Conservation (phyloP, 805 yeast genomes). For the Candida nemodendra region DNA sequence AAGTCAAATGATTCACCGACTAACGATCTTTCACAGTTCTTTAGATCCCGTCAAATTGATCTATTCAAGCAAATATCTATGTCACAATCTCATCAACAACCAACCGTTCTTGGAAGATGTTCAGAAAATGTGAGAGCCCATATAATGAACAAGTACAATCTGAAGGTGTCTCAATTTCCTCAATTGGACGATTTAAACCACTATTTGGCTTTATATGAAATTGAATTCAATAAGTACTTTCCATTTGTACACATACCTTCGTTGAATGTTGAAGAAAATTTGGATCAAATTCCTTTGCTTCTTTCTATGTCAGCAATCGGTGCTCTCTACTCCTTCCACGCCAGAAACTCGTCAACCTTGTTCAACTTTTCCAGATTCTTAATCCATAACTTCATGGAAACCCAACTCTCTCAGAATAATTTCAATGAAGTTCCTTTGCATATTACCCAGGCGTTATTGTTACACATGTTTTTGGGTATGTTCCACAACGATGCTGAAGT, state of each 20-base stretch:
- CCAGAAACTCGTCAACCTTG: conserved; percentile 67
- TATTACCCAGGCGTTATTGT: conserved; percentile 55
- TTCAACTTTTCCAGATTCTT: conserved; percentile 67
- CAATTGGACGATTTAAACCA: conserved; percentile 71
- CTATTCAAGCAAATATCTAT: conserved; percentile 48
- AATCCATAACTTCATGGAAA: conserved; percentile 64
- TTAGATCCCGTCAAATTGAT: conserved; percentile 65
- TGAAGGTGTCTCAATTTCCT: conserved; percentile 66
- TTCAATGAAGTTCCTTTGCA: conserved; percentile 55
- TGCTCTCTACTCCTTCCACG: conserved; percentile 80
- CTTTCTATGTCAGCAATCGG: conserved; percentile 87
- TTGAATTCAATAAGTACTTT: conserved; percentile 77
- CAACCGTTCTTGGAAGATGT: conserved; percentile 37
- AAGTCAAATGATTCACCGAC: conserved; percentile 29
- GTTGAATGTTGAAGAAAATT: conserved; percentile 44
- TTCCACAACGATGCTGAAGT: conserved; percentile 55
- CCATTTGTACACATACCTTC: conserved; percentile 80
- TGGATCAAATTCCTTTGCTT: conserved; percentile 61
- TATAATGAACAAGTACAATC: conserved; percentile 53
- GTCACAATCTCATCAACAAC: conserved; percentile 29
- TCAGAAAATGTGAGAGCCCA: conserved; percentile 50
- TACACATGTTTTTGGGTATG: conserved; percentile 56
- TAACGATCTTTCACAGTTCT: conserved; percentile 56
- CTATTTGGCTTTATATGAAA: conserved; percentile 70
- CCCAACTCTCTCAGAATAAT: conserved; percentile 42